Conservation (phyloP, 495 filamentous ascomycete species). For the Lindgomyces ingoldianus region DNA sequence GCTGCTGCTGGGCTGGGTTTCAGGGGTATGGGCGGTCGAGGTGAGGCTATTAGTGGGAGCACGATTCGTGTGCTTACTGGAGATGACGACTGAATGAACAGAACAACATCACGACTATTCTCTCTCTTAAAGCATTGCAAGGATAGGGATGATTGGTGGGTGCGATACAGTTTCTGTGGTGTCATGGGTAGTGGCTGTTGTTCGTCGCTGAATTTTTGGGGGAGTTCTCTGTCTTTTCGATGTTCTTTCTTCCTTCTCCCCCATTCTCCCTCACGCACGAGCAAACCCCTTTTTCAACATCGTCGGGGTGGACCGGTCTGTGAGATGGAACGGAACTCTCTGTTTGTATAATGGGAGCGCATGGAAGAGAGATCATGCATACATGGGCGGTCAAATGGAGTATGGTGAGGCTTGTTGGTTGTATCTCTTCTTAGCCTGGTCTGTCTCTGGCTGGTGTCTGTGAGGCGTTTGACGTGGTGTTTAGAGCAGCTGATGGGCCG, state of each 20-base stretch:
- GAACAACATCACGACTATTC: too few relatives aligned
- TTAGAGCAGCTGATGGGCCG: too few relatives aligned
- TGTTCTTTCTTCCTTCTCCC: background rate
- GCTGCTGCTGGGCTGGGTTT: too few relatives aligned
- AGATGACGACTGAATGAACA: background rate
- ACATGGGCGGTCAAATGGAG: background rate
- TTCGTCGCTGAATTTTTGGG: background rate
- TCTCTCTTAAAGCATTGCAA: too few relatives aligned
- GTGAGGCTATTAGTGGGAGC: conserved; percentile 3
- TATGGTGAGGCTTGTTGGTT: background rate
- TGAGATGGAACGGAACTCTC: too few relatives aligned
- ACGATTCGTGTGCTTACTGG: conserved; percentile 3
- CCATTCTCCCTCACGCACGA: background rate
- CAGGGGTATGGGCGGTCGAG: background rate
- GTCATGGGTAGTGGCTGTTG: too few relatives aligned
- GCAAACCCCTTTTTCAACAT: background rate
- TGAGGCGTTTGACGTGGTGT: too few relatives aligned
- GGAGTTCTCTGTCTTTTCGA: background rate
- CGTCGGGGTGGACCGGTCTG: too few relatives aligned
- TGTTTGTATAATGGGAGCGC: background rate
- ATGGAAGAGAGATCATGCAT: background rate
- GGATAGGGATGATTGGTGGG: too few relatives aligned
- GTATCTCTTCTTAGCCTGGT: background rate
- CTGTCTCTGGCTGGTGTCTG: too few relatives aligned
- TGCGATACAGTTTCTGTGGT: too few relatives aligned